Evolutionary conservation across 208 protist species (phyloP).

Genomic region (Trypanosoma melophagium): DNA sequence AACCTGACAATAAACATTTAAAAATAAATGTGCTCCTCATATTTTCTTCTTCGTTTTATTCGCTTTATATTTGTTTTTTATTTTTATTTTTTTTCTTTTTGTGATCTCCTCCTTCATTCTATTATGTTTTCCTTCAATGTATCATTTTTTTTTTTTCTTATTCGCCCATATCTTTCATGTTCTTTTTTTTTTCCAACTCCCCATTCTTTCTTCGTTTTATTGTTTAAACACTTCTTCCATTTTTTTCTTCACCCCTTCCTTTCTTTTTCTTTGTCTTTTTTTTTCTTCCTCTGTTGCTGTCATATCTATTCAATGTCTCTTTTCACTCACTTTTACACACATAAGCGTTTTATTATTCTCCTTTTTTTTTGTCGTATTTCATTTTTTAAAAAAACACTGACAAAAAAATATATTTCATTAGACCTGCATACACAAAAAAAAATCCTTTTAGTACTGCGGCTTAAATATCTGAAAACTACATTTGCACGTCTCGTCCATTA

Average conservation of each 20-base stretch:
- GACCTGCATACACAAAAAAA: background rate
- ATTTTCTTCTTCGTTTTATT: too few relatives aligned
- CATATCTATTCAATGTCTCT: background rate
- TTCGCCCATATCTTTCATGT: background rate
- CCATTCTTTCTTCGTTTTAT: background rate
- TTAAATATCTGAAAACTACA: slow-evolving; percentile 97
- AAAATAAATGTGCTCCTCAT: too few relatives aligned
- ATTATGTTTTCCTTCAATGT: too few relatives aligned
- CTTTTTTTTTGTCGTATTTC: background rate
- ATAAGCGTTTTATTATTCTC: background rate
- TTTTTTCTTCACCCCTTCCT: slow-evolving; percentile 2
- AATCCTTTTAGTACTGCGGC: slow-evolving; percentile 42
- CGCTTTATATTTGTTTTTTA: too few relatives aligned
- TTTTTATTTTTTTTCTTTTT: too few relatives aligned
- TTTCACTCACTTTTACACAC: background rate
- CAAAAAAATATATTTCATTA: background rate
- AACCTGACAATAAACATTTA: too few relatives aligned
- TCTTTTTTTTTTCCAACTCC: background rate
- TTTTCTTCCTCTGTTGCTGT: background rate
- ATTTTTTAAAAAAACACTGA: background rate
- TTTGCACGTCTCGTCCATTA: slow-evolving; percentile 94
- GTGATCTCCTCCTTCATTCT: too few relatives aligned
- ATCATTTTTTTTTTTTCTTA: background rate
- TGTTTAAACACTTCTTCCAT: background rate
- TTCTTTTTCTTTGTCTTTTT: background rate